Conservation (phyloP, 345 rosid species). For the Hypericum perforatum region DNA sequence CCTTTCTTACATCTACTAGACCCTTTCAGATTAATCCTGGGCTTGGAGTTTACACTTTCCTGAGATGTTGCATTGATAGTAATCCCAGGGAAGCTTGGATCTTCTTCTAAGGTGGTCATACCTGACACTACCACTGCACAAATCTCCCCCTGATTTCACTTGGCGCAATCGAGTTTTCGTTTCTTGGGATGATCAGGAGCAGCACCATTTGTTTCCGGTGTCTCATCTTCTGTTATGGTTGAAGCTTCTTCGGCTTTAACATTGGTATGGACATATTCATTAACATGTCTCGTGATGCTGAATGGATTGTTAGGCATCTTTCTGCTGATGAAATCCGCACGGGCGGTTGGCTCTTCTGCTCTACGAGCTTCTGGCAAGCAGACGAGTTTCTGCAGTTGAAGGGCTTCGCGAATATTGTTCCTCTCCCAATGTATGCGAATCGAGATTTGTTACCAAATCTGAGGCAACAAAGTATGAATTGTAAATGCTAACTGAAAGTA, state of each 20-base stretch:
- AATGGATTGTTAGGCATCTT: slow-evolving; percentile 58
- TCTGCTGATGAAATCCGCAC: slow-evolving; percentile 8
- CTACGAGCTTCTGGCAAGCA: slow-evolving; percentile 15
- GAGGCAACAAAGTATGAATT: slow-evolving; percentile 1
- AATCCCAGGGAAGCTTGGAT: slow-evolving; percentile 8
- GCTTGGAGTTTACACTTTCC: slow-evolving; percentile 45
- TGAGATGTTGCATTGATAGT: slow-evolving; percentile 24
- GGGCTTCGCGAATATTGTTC: slow-evolving; percentile 35
- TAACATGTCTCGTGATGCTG: slow-evolving; percentile 34
- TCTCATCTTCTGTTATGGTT: slow-evolving; percentile 15
- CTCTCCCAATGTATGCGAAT: slow-evolving; percentile 21
- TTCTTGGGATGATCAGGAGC: slow-evolving; percentile 15
- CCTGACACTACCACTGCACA: slow-evolving; percentile 22
- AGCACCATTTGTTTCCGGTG: slow-evolving; percentile 11
- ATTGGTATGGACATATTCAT: slow-evolving; percentile 12
- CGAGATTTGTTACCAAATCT: slow-evolving; percentile 20
- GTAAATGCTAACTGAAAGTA: neutral
- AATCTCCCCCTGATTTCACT: slow-evolving; percentile 13
- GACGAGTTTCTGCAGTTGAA: slow-evolving; percentile 36
- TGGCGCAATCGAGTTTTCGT: slow-evolving; percentile 11
- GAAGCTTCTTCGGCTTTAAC: slow-evolving; percentile 16
- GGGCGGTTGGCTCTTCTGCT: slow-evolving; percentile 4
- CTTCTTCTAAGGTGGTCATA: slow-evolving; percentile 26
- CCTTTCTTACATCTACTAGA: slow-evolving; percentile 20
- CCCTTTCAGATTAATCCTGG: slow-evolving; percentile 18